These are phyloP conservation scores for Carex littledalei DNA, from an alignment of 176 grass and related monocot genomes.

Conservation along the genomic window DNA sequence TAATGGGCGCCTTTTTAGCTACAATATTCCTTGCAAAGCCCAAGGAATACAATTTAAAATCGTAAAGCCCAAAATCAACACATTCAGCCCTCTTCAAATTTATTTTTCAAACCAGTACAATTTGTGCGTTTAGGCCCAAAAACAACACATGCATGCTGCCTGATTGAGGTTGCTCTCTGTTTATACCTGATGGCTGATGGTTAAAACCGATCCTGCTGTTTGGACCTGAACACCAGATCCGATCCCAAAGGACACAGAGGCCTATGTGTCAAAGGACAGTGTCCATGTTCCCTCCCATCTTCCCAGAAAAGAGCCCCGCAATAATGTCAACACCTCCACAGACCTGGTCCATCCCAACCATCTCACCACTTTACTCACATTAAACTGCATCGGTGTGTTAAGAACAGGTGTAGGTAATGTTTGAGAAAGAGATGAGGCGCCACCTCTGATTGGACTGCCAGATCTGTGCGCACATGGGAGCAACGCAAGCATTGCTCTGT, in stretches of 20 bases:
- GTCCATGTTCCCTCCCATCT: conserved; percentile 9
- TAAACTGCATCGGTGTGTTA: neutral
- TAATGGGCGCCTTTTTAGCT: neutral
- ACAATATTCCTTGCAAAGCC: neutral
- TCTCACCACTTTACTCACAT: neutral
- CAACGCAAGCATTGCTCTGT: conserved; percentile 1
- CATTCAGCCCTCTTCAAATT: neutral
- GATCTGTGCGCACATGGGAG: conserved; percentile 14
- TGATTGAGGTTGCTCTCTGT: neutral
- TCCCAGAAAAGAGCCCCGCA: conserved; percentile 1
- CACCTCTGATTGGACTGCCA: neutral
- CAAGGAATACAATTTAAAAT: neutral
- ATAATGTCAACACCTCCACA: conserved; percentile 10
- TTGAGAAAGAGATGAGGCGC: neutral
- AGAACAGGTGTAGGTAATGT: neutral
- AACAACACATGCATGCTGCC: neutral
- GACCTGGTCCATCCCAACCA: neutral
- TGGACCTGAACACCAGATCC: conserved; percentile 11
- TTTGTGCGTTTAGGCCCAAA: neutral
- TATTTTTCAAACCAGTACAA: neutral
- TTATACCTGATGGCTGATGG: neutral
- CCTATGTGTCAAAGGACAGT: conserved; percentile 19
- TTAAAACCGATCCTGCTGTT: neutral
- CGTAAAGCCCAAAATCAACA: neutral
- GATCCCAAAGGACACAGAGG: conserved; percentile 9